Percentiles rank a stretch among this genome's conserved stretches.
phyloP scores from a whole-genome alignment of 2,329 filamentous ascomycete species.

The Claviceps arundinis region DNA sequence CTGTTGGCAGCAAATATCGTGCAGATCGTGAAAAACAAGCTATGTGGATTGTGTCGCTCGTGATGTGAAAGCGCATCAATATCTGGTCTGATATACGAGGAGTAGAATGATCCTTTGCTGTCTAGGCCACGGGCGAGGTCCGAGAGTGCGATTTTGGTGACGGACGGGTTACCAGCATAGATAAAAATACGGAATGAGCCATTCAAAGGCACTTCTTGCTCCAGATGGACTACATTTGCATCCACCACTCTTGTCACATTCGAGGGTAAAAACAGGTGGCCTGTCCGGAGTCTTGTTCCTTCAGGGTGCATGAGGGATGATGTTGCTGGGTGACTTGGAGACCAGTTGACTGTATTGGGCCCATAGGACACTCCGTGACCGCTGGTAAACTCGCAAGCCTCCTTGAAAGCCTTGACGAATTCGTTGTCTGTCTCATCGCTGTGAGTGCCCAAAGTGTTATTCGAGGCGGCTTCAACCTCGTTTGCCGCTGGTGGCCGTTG shows the following conservation, averaged over 20 bases:
- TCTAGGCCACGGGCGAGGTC: slow-evolving; percentile 57
- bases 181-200: slow-evolving; percentile 78
- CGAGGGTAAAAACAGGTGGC: slow-evolving; percentile 62
- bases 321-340: slow-evolving; percentile 54
- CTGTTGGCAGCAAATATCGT: slow-evolving; percentile 60
- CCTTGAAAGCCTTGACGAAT: slow-evolving; percentile 84
- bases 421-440: slow-evolving; percentile 41
- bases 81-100: slow-evolving; percentile 49
- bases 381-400: slow-evolving; percentile 80
- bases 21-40: slow-evolving; percentile 65
- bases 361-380: slow-evolving; percentile 84
- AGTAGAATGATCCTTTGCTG: slow-evolving; percentile 59
- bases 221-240: slow-evolving; percentile 78
- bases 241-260: slow-evolving; percentile 80
- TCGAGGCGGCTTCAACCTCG: slow-evolving; percentile 56
- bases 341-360: slow-evolving; percentile 77
- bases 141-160: slow-evolving; percentile 47
- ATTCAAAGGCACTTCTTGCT: slow-evolving; percentile 81
- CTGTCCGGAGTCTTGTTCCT: slow-evolving; percentile 54
- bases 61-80: slow-evolving; percentile 54
- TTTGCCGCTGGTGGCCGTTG: slow-evolving; percentile 58
- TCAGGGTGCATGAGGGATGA: slow-evolving; percentile 56
- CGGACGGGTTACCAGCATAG: slow-evolving; percentile 58
- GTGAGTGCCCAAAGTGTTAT: slow-evolving; percentile 14
- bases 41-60: slow-evolving; percentile 76